Base-by-base conservation (phyloP, 2,329 filamentous ascomycete species). In the Colletotrichum salicis region DNA sequence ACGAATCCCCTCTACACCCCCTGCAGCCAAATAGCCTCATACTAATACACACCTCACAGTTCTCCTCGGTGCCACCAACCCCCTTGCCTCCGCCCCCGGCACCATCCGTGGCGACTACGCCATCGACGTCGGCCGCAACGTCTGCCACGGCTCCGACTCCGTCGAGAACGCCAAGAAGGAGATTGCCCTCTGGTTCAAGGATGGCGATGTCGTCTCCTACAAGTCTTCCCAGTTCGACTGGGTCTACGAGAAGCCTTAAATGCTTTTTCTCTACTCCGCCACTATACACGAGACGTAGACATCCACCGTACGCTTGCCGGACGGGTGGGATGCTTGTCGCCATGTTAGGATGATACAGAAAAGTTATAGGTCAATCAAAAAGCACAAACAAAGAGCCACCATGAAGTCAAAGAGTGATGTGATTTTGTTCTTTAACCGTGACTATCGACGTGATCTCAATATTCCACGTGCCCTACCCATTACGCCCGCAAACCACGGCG, bases 161-260 rank as follows among this genome's bases (percentile, higher is more conserved):
- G 96, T 99, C 86, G 96, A 99, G 92, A 97, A 91, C 89, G 96
- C 96, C 87, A 91, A 98, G 93, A 98, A 98, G 94, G 96, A 99
- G 90, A 99, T 99, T 84, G 93, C 92, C 81, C 92, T 98, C 83
- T 99, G 96, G 96, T 99, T 99, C 93, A 92, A 93, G 86, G 88
- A 93, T 78, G 91, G 91, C 78, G 96, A 98, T 86, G 83, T 97
- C 81, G 86, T 94, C 86, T 89, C 83, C 86, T 98, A 93, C 91
- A 96, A 96, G 90, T 88, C 88, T 78, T 88, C 93, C 83, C 90
- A 94, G 87, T 90, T 93, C 86, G 91, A 93, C 89, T 98, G 96
- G 96, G 89, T 98, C 89, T 98, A 98, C 89, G 96, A 99, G 93
- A 96, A 97, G 90, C 79, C 86, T 75, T 87, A 86, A 82, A 79